Evolutionary conservation across 345 rosid genomes (phyloP), one percentile per base, ranked within the genome.

Genomic region (Erucastrum elatum): DNA sequence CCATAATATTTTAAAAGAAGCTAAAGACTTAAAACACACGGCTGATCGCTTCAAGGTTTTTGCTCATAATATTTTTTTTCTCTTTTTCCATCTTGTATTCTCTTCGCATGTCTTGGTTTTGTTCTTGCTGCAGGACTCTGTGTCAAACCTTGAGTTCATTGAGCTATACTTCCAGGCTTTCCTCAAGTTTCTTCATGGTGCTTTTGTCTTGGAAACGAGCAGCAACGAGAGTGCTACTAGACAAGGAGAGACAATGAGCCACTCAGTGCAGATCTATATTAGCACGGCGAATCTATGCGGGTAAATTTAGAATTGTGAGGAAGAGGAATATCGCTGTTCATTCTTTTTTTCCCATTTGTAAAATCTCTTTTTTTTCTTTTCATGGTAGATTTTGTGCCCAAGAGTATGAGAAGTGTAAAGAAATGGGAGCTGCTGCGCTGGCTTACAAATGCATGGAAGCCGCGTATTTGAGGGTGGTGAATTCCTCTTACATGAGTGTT

Each of bases 401-500:
- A 58, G 99, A 96, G 74, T 96, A 88, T 60, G 99, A 93, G 94
- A 96, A 89, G 84, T 82, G 82, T 63, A 91, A 89, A 86, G 96
- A 93, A 58, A 88, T 85, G 94, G 99, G 94, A 74, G 87, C 92
- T 75, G 97, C 99, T 83, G 90, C 99, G 49, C 85, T 96, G 84
- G 97, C 98, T 76, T 96, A 96, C 90, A 96, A 96, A 77, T 93
- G 97, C 87, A 89, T 85, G 87, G 99, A 96, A 85, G 93, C 87
- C 74, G 99, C 99, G 26, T 87, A 87, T 84, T 85, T 96, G 96
- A 93, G 95, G 81, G 99, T 94, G 41, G 84, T 93, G 68, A 87
- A 91, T 85, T 84, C 87, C 69, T 88, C 93, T 4, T 84, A 90
- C 84, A 69, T 77, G 66, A 76, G 75, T 78, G 96, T 91, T 59